Conservation (phyloP, 257 asterid species). For the Rehmannia glutinosa region DNA sequence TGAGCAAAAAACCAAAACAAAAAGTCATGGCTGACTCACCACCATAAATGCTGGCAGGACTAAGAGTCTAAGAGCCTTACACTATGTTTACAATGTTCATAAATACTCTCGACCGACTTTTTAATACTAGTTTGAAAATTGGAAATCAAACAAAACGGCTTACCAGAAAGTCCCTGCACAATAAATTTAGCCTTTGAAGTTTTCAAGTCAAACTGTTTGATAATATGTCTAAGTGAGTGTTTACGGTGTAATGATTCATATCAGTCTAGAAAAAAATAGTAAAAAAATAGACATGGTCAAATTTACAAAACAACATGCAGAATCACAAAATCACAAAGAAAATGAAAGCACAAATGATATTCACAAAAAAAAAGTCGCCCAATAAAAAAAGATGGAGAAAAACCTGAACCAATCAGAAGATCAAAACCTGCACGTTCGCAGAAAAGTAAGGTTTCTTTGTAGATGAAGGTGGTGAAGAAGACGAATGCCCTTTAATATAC, state of each 20-base stretch:
- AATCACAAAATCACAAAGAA: not conserved
- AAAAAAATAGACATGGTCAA: not conserved
- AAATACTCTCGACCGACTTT: slow-evolving; percentile 18
- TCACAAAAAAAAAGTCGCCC: not conserved
- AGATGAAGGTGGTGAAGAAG: too few species aligned
- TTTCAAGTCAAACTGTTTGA: slow-evolving; percentile 4
- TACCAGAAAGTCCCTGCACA: not conserved
- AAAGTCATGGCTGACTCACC: slow-evolving; percentile 12
- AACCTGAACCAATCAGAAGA: too few species aligned
- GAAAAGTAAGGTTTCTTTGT: too few species aligned
- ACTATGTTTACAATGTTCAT: not conserved
- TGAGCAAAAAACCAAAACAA: not conserved
- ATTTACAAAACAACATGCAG: not conserved
- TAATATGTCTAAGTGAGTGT: not conserved
- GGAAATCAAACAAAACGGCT: not conserved
- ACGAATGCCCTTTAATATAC: too few species aligned
- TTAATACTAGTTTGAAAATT: not conserved
- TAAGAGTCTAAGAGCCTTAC: not conserved
- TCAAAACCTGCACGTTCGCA: too few species aligned
- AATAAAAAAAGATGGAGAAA: too few species aligned
- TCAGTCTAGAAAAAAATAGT: not conserved
- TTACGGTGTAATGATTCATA: not conserved
- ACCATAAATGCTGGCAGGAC: slow-evolving; percentile 18
- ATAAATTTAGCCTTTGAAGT: not conserved
- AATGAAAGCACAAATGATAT: not conserved